Percentiles rank a stretch among this genome's conserved stretches.
phyloP scores from a whole-genome alignment of 2,329 filamentous ascomycete genomes.

The Microdochium trichocladiopsis region DNA sequence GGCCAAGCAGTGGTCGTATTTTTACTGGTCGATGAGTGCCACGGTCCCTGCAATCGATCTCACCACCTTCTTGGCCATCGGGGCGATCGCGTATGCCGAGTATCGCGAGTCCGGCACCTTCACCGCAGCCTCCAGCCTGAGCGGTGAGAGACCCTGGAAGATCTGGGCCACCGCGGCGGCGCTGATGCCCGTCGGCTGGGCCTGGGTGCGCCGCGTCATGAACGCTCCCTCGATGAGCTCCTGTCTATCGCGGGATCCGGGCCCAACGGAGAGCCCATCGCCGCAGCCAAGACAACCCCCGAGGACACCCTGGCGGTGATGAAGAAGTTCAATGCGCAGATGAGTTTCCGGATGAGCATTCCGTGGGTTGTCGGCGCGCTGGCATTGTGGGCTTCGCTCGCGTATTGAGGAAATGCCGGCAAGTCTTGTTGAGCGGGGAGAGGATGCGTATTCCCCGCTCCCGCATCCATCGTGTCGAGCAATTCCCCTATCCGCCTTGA shows the following conservation, averaged over 20 bases:
- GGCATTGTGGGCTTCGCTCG: slow-evolving; percentile 2
- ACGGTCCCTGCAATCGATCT: slow-evolving; percentile 2
- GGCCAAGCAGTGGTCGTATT: slow-evolving; percentile 3
- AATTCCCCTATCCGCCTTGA: no score
- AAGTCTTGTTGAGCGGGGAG: no score
- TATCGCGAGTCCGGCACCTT: not conserved
- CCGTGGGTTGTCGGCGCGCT: slow-evolving; percentile 3
- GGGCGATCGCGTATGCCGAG: slow-evolving; percentile 1
- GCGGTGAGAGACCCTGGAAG: slow-evolving; percentile 1
- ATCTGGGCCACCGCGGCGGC: slow-evolving; percentile 4
- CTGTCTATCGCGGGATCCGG: not conserved
- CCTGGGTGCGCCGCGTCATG: slow-evolving; percentile 3
- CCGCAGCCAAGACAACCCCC: not conserved
- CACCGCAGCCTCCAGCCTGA: no score
- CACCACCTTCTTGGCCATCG: slow-evolving; percentile 2
- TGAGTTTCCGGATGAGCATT: slow-evolving; percentile 4
- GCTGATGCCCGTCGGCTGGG: slow-evolving; percentile 4
- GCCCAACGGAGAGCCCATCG: not conserved
- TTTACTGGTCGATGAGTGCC: slow-evolving; percentile 4
- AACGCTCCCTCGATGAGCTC: slow-evolving; percentile 1
- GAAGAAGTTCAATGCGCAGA: slow-evolving; percentile 4
- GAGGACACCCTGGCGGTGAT: slow-evolving; percentile 3
- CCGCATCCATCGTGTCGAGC: no score
- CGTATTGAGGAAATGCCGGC: slow-evolving; percentile 1
- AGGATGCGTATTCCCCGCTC: no score